phyloP scores from a whole-genome alignment of 2,329 filamentous ascomycete genomes.

The Coniochaeta ligniaria region DNA sequence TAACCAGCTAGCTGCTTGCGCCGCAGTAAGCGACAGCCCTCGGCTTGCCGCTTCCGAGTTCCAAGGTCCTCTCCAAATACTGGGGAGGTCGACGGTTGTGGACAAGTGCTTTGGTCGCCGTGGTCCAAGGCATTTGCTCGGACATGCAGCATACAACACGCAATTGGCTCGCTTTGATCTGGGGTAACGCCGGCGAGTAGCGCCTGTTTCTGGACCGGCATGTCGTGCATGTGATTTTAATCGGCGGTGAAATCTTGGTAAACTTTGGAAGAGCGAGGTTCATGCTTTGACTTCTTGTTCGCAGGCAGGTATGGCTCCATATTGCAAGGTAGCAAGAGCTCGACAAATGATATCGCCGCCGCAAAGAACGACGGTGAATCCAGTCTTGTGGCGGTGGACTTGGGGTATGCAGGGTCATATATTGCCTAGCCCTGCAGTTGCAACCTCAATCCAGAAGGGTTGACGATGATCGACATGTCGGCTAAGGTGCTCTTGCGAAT shows the following conservation, averaged over 20 bases:
- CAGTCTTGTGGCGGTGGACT: neutral
- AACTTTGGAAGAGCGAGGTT: neutral
- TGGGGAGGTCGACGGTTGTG: too few species aligned
- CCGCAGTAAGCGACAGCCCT: neutral
- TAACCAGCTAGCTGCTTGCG: neutral
- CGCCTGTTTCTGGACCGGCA: neutral
- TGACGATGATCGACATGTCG: neutral
- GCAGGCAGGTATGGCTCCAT: too few species aligned
- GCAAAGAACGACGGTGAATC: too few species aligned
- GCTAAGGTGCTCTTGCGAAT: neutral
- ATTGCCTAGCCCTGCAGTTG: neutral
- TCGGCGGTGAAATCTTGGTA: too few species aligned
- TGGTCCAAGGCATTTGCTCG: neutral
- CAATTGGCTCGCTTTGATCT: neutral
- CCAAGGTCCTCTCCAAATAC: too few species aligned
- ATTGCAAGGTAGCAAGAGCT: too few species aligned
- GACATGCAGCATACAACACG: neutral
- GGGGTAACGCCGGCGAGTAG: neutral
- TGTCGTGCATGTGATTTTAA: neutral
- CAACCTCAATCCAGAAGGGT: neutral
- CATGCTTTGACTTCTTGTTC: too few species aligned
- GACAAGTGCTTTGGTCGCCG: too few species aligned
- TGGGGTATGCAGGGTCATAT: neutral
- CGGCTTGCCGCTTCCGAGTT: neutral
- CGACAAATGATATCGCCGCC: too few species aligned